Evolutionary conservation across 2,329 filamentous ascomycete genomes (phyloP), one percentile per base, ranked within the genome.

Genomic region (Colletotrichum coccodes): DNA sequence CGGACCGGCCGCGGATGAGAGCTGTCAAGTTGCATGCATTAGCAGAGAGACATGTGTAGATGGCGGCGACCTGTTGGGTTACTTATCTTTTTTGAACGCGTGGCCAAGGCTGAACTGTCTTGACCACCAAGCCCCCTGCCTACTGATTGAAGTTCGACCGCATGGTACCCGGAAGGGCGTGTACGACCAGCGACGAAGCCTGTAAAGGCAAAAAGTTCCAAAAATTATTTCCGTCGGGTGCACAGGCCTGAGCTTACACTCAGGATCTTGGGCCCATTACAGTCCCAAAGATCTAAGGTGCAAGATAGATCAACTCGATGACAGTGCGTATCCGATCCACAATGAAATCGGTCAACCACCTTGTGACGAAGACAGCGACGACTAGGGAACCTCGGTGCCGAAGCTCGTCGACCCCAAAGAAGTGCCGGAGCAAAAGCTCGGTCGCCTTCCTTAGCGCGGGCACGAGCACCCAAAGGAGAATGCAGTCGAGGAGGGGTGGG

Each of bases 161-260:
- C 26, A 52, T 32, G 49, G 49, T 52, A 52, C 28, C 49, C 26
- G 23, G 49, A 34, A 52, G 49, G 49, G 49, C 12, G 49, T 52
- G 49, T 52, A 52, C 26, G 49, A 52, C 49, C 49, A 52, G 26
- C 14, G 49, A 26, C 49, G 28, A 52, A 9, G 49, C 49, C 28
- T 8, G 4, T 36, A 16, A 26, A 52, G 49, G 49, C 49, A 36
- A n/a, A 52, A 47, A 32, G 49, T 52, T 34, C 49, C 49, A 52
- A 52, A 52, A 52, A n/a, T n/a, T n/a, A 34, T 52, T 52, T 30
- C 49, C 49, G 49, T 52, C 49, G 23, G 49, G 49, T 32, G 28
- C 49, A n/a, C 49, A 52, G 16, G 49, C 49, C 49, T 52, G 49
- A 52, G 49, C 49, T 52, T 26, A 52, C 49, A 52, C 49, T 34